A percentile compares a stretch with the other conserved stretches of the same genome.
phyloP scores from a whole-genome alignment of 176 grass and related monocot species.

The Oryza meyeriana region DNA sequence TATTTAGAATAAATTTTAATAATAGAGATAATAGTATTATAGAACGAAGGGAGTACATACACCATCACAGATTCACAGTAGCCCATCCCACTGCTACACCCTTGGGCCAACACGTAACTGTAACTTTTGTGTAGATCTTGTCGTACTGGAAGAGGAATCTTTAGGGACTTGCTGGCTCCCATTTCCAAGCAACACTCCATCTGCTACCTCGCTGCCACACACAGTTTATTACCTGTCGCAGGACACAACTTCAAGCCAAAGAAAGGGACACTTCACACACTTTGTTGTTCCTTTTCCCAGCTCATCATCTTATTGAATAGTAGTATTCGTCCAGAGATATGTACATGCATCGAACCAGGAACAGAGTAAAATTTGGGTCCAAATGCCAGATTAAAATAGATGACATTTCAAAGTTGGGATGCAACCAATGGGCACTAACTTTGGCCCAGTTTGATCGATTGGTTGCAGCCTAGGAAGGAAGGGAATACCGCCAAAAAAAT shows the following conservation, averaged over 20 bases:
- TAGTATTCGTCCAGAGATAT: slow-evolving; percentile 7
- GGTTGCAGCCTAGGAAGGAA: slow-evolving; percentile 3
- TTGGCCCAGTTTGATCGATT: slow-evolving; percentile 14
- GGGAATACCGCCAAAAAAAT: neutral
- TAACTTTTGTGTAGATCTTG: slow-evolving; percentile 28
- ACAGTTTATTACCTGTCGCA: slow-evolving; percentile 9
- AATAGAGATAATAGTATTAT: too few species aligned
- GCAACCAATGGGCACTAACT: slow-evolving; percentile 28
- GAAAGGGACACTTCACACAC: slow-evolving; percentile 37
- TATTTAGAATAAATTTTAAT: too few species aligned
- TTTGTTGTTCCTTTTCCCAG: neutral
- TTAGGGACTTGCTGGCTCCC: slow-evolving; percentile 29
- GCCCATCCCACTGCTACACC: slow-evolving; percentile 7
- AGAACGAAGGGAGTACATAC: too few species aligned
- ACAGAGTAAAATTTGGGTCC: slow-evolving; percentile 9
- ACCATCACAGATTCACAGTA: neutral
- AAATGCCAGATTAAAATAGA: slow-evolving; percentile 54
- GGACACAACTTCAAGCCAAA: slow-evolving; percentile 20
- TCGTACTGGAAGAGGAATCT: slow-evolving; percentile 31
- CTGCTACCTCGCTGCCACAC: neutral
- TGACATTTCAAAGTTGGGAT: slow-evolving; percentile 44
- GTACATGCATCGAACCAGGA: slow-evolving; percentile 21
- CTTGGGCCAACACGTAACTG: neutral
- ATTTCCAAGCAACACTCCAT: slow-evolving; percentile 2
- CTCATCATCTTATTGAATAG: slow-evolving; percentile 11